phyloP scores from a whole-genome alignment of 2,329 filamentous ascomycete species.

The Xylariomycetidae sp. region DNA sequence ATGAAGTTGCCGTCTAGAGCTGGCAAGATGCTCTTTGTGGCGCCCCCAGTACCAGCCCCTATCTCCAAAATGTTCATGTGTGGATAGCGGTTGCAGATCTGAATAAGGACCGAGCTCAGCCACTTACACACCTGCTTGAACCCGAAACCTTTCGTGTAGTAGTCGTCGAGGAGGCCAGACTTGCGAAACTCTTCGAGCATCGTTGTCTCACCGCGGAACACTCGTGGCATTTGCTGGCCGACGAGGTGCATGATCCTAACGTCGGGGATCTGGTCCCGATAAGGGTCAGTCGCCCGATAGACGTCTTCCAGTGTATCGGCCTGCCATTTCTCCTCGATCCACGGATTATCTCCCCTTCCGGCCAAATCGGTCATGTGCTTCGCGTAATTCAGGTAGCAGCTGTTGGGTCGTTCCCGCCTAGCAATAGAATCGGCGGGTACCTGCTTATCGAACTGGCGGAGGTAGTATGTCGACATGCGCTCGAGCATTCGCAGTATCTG shows the following conservation, averaged over 20 bases:
- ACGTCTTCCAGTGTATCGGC: constrained; percentile 8
- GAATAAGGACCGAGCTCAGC: neutral
- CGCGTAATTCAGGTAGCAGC: constrained; percentile 11
- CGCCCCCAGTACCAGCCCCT: constrained; percentile 33
- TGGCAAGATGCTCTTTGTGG: constrained; percentile 29
- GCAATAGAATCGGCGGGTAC: constrained; percentile 4
- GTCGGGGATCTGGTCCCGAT: constrained; percentile 7
- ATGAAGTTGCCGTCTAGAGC: constrained; percentile 15
- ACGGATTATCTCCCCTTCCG: constrained; percentile 5
- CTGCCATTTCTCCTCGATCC: constrained; percentile 7
- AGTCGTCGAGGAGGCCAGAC: constrained; percentile 9
- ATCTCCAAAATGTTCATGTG: constrained; percentile 12
- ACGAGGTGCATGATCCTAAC: constrained; percentile 14
- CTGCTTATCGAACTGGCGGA: constrained; percentile 8
- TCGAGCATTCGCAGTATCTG: constrained; percentile 5
- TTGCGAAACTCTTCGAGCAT: constrained; percentile 14
- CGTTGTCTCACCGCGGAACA: constrained; percentile 9
- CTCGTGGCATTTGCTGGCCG: constrained; percentile 8
- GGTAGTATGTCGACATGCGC: constrained; percentile 10
- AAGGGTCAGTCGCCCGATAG: constrained; percentile 1
- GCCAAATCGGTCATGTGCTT: constrained; percentile 4
- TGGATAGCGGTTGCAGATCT: constrained; percentile 8
- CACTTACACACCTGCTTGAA: neutral
- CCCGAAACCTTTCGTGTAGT: constrained; percentile 6
- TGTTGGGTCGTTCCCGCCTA: constrained; percentile 1